phyloP scores from a whole-genome alignment of 2,329 filamentous ascomycete species.

The Xenoacremonium recifei region DNA sequence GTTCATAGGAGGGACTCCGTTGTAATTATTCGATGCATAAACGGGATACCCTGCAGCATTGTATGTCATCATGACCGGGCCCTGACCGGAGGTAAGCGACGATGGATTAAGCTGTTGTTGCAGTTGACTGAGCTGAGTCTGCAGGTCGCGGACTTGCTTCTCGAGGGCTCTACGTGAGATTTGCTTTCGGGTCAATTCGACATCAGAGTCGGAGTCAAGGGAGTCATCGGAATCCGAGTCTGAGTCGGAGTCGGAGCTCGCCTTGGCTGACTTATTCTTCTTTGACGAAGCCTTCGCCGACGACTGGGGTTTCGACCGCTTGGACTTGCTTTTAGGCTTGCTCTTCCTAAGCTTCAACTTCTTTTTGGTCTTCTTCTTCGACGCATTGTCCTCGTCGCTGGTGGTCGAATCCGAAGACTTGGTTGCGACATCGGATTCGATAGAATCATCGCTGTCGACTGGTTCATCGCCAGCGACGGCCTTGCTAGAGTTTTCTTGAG shows the following conservation, averaged over 20 bases:
- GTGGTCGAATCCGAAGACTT: constrained; percentile 14
- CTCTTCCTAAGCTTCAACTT: constrained; percentile 4
- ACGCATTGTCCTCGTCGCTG: constrained; percentile 6
- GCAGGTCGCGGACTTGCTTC: constrained; percentile 29
- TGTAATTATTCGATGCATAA: too few species aligned
- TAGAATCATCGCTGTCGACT: constrained; percentile 10
- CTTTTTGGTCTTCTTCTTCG: constrained; percentile 13
- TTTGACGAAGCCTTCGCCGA: constrained; percentile 11
- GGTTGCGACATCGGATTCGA: constrained; percentile 9
- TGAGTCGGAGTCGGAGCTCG: constrained; percentile 13
- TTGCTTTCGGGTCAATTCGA: too few species aligned
- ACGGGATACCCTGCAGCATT: too few species aligned
- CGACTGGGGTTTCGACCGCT: constrained; percentile 6
- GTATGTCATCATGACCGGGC: too few species aligned
- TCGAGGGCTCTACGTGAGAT: constrained; percentile 19
- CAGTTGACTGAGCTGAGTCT: constrained; percentile 25
- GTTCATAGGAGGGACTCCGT: too few species aligned
- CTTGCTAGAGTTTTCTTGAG: neutral
- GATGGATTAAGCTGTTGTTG: constrained; percentile 18
- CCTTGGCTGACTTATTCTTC: constrained; percentile 12
- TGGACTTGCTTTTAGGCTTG: constrained; percentile 11
- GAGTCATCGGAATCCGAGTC: constrained; percentile 19
- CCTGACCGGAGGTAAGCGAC: constrained; percentile 1
- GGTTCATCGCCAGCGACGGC: constrained; percentile 6
- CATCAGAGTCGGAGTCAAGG: constrained; percentile 1